Evolutionary conservation across 140 eudicot genomes (phyloP).

Genomic region (Oenanthe javanica): DNA sequence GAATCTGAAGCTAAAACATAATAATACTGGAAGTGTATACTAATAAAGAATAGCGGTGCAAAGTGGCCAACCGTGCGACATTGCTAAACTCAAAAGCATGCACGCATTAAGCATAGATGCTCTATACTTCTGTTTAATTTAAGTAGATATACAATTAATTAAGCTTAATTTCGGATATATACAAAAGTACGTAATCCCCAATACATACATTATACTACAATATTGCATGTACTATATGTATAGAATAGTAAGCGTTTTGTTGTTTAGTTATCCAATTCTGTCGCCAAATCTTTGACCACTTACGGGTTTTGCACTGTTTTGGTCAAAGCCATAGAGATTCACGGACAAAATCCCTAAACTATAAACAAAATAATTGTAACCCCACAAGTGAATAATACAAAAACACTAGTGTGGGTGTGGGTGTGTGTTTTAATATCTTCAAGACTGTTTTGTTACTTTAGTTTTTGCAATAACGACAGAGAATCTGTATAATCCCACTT

Average conservation of each 20-base stretch:
- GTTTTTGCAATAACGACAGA: not conserved
- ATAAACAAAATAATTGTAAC: not conserved
- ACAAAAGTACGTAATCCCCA: not conserved
- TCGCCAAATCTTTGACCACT: conserved; percentile 19
- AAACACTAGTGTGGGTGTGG: not conserved
- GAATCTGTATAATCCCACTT: conserved; percentile 1
- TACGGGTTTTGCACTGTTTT: conserved; percentile 5
- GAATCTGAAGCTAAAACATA: not conserved
- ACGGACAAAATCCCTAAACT: conserved; percentile 1
- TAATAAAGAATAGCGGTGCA: conserved; percentile 3
- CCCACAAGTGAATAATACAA: not conserved
- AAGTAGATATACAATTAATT: not conserved
- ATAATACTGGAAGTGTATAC: not conserved
- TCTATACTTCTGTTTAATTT: not conserved
- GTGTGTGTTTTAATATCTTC: not conserved
- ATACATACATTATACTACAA: not conserved
- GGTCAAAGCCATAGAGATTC: conserved; percentile 11
- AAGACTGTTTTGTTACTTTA: not conserved
- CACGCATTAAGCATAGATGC: conserved; percentile 14
- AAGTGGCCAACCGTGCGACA: conserved; percentile 60
- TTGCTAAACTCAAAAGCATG: conserved; percentile 25
- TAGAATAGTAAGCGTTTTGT: not conserved
- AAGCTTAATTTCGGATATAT: not conserved
- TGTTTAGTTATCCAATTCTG: not conserved
- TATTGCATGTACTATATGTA: not conserved